Evolutionary conservation across 371 early-diverging fungal species (phyloP), one percentile per base, ranked within the genome.

Genomic region (Apophysomyces elegans): DNA sequence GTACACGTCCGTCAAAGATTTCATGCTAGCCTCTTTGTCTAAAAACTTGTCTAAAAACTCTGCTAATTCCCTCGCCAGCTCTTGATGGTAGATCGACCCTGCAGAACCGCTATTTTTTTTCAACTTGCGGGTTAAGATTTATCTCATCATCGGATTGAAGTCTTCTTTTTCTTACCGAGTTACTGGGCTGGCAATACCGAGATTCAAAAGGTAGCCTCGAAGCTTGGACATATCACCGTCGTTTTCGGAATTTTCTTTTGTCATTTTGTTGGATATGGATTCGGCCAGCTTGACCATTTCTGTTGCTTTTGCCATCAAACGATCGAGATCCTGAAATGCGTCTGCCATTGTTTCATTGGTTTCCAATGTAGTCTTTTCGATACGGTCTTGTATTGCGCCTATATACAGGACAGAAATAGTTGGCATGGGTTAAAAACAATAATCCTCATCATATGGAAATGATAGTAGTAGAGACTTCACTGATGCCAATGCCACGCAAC

Each of bases 171-270:
- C 72, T 72, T 71, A 90, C 91, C 84, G 88, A 21, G 97, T 96
- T 1, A 96, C 95, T 7, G 96, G 96, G 46, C 88, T 91, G 18
- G 89, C 76, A 9, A 96, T 93, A 61, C 96, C 97, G 38, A 96
- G 85, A 56, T 92, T 89, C 14, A 91, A 72, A 26, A 95, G 75
- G 66, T 93, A 93, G 14, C 86, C 87, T 47, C 87, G 84, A 61
- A 96, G 87, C 5, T 86, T 84, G 2, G 84, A 79, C 2, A 83
- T 69, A 61, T 84, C 83, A 8, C 69, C 75, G 26, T 76, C 72
- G 35, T 68, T 76, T 57, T 71, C 74, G n/a, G 79, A 74, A 14
- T 67, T 68, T 11, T 86, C 86, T 58, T 79, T 85, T 61, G 69
- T 80, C 70, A 93, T 74, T 75, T 86, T 88, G 35, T 74, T 71